phyloP scores from a whole-genome alignment of 106 monocot species.

The Hemerocallis citrina region DNA sequence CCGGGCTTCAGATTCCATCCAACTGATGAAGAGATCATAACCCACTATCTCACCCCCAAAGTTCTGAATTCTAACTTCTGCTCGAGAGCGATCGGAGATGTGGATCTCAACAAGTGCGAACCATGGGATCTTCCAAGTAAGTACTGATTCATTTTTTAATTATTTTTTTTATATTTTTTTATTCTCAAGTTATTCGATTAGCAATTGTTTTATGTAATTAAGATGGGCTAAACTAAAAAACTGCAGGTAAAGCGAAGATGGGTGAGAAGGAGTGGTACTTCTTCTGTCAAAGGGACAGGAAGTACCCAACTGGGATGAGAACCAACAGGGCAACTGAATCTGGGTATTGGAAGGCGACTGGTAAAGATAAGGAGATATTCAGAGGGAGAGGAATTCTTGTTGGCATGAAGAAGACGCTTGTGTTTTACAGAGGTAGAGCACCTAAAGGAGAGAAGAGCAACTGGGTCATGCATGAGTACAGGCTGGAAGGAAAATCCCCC shows the following conservation, averaged over 20 bases:
- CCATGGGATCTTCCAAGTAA: slow-evolving; percentile 89
- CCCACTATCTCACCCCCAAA: slow-evolving; percentile 36
- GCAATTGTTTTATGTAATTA: too few relatives aligned
- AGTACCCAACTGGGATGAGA: slow-evolving; percentile 10
- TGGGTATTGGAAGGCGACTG: slow-evolving; percentile 8
- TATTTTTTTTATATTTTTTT: background rate
- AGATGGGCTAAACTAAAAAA: too few relatives aligned
- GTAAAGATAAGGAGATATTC: slow-evolving; percentile 4
- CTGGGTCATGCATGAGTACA: slow-evolving; percentile 13
- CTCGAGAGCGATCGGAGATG: slow-evolving; percentile 53
- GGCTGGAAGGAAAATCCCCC: too few relatives aligned
- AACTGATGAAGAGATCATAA: slow-evolving; percentile 50
- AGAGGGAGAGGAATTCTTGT: background rate
- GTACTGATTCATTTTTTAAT: background rate
- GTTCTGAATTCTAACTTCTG: slow-evolving; percentile 26
- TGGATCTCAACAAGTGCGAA: slow-evolving; percentile 80
- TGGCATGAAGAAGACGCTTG: slow-evolving; percentile 11
- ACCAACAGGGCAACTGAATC: slow-evolving; percentile 3
- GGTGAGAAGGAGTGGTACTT: slow-evolving; percentile 13
- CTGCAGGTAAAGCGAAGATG: slow-evolving; percentile 8
- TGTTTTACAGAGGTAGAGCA: slow-evolving; percentile 6
- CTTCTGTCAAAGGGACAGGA: slow-evolving; percentile 9
- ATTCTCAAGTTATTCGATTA: too few relatives aligned
- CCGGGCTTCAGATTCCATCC: slow-evolving; percentile 63
- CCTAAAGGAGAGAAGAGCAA: slow-evolving; percentile 9